These are phyloP conservation scores for Aspergillus saccharolyticus DNA, from an alignment of 495 filamentous ascomycete species.

Conservation along the genomic window DNA sequence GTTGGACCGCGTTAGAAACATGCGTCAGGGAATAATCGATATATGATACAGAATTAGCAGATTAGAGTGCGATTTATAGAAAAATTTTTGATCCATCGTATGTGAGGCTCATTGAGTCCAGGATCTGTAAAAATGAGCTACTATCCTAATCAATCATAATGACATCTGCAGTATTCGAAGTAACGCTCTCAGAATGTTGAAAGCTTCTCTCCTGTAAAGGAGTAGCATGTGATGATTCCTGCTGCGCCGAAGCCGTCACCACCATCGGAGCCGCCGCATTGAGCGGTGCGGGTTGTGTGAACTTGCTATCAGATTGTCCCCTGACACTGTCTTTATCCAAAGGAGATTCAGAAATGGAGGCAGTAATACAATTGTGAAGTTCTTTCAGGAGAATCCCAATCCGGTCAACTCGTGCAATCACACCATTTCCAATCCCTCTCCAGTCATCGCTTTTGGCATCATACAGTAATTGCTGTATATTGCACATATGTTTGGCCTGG, in stretches of 20 bases:
- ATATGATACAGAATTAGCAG: too few species aligned
- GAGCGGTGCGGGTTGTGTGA: neutral
- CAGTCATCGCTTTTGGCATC: conserved; percentile 44
- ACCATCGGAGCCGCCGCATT: neutral
- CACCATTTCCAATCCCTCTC: conserved; percentile 45
- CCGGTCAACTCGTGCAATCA: conserved; percentile 32
- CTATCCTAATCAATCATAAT: conserved; percentile 38
- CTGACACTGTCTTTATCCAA: neutral
- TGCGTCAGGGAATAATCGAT: too few species aligned
- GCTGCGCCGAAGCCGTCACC: neutral
- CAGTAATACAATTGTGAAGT: conserved; percentile 28
- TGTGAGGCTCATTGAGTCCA: neutral
- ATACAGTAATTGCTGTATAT: conserved; percentile 31
- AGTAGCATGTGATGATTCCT: neutral
- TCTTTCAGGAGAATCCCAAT: conserved; percentile 39
- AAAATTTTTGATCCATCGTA: neutral
- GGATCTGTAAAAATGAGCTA: too few species aligned
- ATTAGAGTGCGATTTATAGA: too few species aligned
- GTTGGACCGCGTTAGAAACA: too few species aligned
- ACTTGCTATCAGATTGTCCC: neutral
- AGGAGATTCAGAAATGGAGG: neutral
- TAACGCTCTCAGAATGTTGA: conserved; percentile 12
- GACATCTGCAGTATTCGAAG: conserved; percentile 23
- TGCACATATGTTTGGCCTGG: conserved; percentile 15
- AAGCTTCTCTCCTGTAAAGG: conserved; percentile 6